Evolutionary conservation across 345 rosid species (phyloP).

Genomic region (Pistacia atlantica): DNA sequence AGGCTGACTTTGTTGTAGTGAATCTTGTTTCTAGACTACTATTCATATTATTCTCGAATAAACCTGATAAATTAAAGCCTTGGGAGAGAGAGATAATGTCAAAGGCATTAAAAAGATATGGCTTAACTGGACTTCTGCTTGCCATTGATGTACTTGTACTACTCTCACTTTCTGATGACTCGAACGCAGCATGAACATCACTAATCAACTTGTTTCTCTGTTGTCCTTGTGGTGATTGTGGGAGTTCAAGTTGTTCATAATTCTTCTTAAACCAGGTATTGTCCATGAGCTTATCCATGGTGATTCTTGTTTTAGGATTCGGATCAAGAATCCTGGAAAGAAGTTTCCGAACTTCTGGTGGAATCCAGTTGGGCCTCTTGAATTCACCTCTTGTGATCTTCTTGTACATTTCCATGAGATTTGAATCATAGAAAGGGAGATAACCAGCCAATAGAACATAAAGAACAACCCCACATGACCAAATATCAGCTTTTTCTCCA

Average conservation of each 20-base stretch:
- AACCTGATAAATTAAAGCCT: constrained; percentile 77
- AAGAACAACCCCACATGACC: constrained; percentile 85
- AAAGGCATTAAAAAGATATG: constrained; percentile 68
- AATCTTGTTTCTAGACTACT: constrained; percentile 46
- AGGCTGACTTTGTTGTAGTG: constrained; percentile 57
- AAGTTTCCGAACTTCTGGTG: constrained; percentile 67
- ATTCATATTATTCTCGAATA: constrained; percentile 55
- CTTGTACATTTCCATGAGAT: constrained; percentile 67
- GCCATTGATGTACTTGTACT: not conserved
- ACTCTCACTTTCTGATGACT: constrained; percentile 14
- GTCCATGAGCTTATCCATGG: constrained; percentile 54
- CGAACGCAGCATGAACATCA: constrained; percentile 52
- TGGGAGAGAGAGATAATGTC: constrained; percentile 78
- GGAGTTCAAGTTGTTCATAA: constrained; percentile 49
- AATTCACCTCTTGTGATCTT: constrained; percentile 72
- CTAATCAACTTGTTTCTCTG: constrained; percentile 28
- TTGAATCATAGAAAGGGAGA: constrained; percentile 71
- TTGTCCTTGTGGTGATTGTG: constrained; percentile 33
- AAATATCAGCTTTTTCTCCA: constrained; percentile 79
- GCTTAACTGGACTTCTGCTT: constrained; percentile 26
- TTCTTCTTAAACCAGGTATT: constrained; percentile 75
- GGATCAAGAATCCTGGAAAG: constrained; percentile 75
- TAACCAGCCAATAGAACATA: constrained; percentile 77
- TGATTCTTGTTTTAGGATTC: constrained; percentile 58
- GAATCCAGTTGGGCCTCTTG: constrained; percentile 75